Conservation (phyloP, 805 yeast genomes). For the Metschnikowia drakensbergensis region DNA sequence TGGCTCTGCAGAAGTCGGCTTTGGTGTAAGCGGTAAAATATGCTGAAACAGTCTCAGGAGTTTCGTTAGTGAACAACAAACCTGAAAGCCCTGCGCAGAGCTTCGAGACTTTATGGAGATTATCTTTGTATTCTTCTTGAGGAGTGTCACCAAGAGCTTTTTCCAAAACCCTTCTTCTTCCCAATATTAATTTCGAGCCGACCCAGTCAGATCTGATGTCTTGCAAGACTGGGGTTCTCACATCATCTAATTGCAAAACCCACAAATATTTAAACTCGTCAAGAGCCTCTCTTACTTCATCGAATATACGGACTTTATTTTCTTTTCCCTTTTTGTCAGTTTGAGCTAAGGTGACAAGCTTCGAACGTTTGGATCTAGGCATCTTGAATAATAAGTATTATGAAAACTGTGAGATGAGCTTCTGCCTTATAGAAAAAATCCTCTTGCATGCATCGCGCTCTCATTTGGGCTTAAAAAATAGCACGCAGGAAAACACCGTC, state of each 20-base stretch:
- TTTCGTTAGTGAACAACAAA: constrained; percentile 82
- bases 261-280: constrained; percentile 77
- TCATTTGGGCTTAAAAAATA: background rate
- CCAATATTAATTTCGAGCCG: constrained; percentile 85
- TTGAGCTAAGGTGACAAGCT: constrained; percentile 90
- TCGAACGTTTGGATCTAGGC: constrained; percentile 98
- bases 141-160: constrained; percentile 87
- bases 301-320: constrained; percentile 86
- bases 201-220: constrained; percentile 90
- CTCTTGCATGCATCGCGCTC: constrained; percentile 9
- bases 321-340: constrained; percentile 95
- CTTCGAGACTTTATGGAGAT: constrained; percentile 65
- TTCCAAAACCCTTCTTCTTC: constrained; percentile 88
- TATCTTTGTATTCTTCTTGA: constrained; percentile 87
- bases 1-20: constrained; percentile 87
- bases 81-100: constrained; percentile 78
- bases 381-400: constrained; percentile 35
- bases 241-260: constrained; percentile 84
- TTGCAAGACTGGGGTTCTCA: constrained; percentile 93
- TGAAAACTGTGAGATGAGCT: constrained; percentile 12
- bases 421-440: constrained; percentile 1
- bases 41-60: constrained; percentile 82
- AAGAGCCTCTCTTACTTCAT: constrained; percentile 78
- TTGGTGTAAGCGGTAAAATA: constrained; percentile 77
- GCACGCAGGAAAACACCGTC: background rate